Evolutionary conservation across 805 yeast species (phyloP).

Genomic region (Zygotorulaspora florentina): DNA sequence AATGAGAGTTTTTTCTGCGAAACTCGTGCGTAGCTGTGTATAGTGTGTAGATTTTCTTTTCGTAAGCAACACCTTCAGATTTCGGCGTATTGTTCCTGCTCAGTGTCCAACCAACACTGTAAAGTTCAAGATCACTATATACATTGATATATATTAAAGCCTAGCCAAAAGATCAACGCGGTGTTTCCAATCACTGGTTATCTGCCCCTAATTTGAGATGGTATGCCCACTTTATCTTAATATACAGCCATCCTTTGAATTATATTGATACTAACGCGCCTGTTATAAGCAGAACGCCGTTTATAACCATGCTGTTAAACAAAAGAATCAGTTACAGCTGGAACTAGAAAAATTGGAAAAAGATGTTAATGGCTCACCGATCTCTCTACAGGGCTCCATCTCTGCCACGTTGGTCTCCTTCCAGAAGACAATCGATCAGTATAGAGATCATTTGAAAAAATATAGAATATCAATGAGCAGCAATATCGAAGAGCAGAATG

Average conservation of each 20-base stretch:
- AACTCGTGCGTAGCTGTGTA: no score
- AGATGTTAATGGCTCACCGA: constrained; percentile 59
- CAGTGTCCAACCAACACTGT: no score
- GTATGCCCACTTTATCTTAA: constrained; percentile 2
- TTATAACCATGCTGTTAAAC: constrained; percentile 86
- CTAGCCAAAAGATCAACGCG: no score
- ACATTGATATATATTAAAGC: no score
- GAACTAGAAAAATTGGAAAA: constrained; percentile 66
- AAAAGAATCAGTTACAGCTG: constrained; percentile 63
- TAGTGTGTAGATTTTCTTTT: no score
- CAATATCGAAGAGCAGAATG: constrained; percentile 13
- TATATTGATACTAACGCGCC: constrained; percentile 1
- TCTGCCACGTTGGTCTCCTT: constrained; percentile 66
- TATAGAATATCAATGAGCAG: constrained; percentile 46
- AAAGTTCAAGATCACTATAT: no score
- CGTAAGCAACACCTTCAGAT: no score
- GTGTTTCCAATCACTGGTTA: background rate
- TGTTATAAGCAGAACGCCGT: constrained; percentile 58
- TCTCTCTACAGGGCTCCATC: constrained; percentile 61
- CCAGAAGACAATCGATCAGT: constrained; percentile 67
- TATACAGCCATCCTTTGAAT: background rate
- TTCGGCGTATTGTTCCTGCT: no score
- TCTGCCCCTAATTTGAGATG: background rate
- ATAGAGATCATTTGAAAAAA: constrained; percentile 43
- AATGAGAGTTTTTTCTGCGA: no score